These are phyloP conservation scores for Fraxinus cuspidata DNA, from an alignment of 257 asterid species.

Conservation along the genomic window DNA sequence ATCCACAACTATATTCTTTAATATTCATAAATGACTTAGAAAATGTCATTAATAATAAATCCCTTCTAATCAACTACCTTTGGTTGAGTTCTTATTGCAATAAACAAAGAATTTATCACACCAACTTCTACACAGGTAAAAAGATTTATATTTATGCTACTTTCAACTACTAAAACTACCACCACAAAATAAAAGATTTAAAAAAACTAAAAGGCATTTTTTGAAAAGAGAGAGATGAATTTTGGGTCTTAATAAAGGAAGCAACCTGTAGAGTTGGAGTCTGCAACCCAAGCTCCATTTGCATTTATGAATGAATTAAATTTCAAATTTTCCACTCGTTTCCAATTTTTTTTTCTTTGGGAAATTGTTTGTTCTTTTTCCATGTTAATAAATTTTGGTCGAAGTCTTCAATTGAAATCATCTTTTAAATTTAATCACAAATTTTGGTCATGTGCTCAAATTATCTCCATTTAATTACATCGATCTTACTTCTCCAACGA, in stretches of 20 bases:
- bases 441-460: too few relatives aligned
- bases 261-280: constrained; percentile 30
- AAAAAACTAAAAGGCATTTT: background rate
- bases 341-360: background rate
- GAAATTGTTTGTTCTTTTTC: background rate
- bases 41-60: background rate
- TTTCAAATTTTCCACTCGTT: background rate
- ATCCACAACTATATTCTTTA: constrained; percentile 26
- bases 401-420: too few relatives aligned
- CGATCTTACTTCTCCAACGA: too few relatives aligned
- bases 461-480: background rate
- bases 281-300: constrained; percentile 40
- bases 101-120: constrained; percentile 12
- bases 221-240: background rate
- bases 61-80: constrained; percentile 29
- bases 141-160: constrained; percentile 4
- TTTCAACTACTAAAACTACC: constrained; percentile 42
- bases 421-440: too few relatives aligned
- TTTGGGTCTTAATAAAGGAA: constrained; percentile 27
- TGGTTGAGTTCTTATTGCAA: constrained; percentile 22
- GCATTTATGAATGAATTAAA: constrained; percentile 9
- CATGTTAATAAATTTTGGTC: background rate
- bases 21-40: constrained; percentile 31
- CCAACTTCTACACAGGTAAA: constrained; percentile 13
- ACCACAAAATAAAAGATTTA: constrained; percentile 4